Evolutionary conservation across 2,329 filamentous ascomycete species (phyloP), one percentile per base, ranked within the genome.

Genomic region (Lachnellula occidentalis): DNA sequence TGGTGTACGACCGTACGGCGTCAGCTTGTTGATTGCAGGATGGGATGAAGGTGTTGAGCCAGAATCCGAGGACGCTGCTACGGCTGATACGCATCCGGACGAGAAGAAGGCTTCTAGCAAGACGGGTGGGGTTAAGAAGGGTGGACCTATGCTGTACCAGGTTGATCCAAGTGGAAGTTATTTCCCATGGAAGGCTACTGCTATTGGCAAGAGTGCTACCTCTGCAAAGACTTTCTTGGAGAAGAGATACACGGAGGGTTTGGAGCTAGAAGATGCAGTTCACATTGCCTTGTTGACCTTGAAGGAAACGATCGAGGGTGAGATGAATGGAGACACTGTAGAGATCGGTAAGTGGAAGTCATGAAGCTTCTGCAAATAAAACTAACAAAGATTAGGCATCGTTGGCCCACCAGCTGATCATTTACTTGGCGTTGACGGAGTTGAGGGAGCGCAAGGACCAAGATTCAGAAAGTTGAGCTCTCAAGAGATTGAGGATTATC

Each of bases 161-260:
- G 94, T 99, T 64, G 94, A 99, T 71, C 94, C 94, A n/a, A 96
- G 90, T 62, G 94, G 94, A 64, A 95, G 90, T 72, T 99, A 99
- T 73, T 99, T 96, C 73, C 94, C 94, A 4, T 99, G 94, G 94
- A 99, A 99, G 80, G 94, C 94, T 42, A 99, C 94, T 48, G 94
- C 94, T 50, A 99, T 99, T 69, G 94, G 94, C 69, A 99, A 99
- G 83, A 95, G 92, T 70, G 94, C 94, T 51, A 96, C 94, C 41
- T 95, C 91, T 68, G 94, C 94, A 53, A 99, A 99, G 84, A 99
- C 94, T 0, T 99, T 99, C 78, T 75, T 99, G 71, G 94, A 99
- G 81, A 99, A 99, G 86, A 82, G 94, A 74, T 99, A 97, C 76
- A 96, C 92, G 4, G 94, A 99, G 71, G 92, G 92, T 41, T 76